Base-by-base conservation (phyloP, 331 rosid species). In the Quercus lobata region DNA sequence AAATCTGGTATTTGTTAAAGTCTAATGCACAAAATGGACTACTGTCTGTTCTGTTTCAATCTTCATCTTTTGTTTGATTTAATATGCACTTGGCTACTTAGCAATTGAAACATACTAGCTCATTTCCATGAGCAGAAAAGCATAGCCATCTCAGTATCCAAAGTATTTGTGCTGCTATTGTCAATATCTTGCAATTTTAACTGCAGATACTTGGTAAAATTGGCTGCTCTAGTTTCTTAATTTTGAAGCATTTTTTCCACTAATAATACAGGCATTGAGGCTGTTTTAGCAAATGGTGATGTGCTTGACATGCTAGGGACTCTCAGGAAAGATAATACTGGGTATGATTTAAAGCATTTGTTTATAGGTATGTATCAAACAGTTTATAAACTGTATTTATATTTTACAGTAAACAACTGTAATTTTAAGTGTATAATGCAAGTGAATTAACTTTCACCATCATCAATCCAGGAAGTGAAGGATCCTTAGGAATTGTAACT, bases 261-360 rank as follows among this genome's bases (percentile, higher is more conserved):
- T 73, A 61, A 74, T 52, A 54, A 78, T 84, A 25, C 89, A 95
- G 99, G 99, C 73, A 58, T 95, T 78, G 98, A 95, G 91, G 97
- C 85, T 81, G 94, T 95, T 85, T 84, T 95, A 86, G 98, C 98
- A 75, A 83, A 95, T 85, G 99, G 99, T 69, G 87, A 90, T 58
- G 94, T 89, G 61, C 89, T 95, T 62, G 93, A 95, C 94, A 88
- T 95, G 98, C 97, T 95, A 76, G 88, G 92, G 82, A 89, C 93
- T 76, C 80, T 95, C 72, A 95, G 98, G 73, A 95, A 95, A 84
- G 99, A 95, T 89, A 95, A 95, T 78, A 95, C 99, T 79, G 99
- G 99, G 71, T 93, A 95, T 79, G 96, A 89, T 83, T 80, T 95
- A 80, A 95, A 95, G 86, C 99, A 95, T 89, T 85, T 95, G 74